Evolutionary conservation across 2,329 filamentous ascomycete species (phyloP), one percentile per base, ranked within the genome.

Genomic region (Epichloe glyceriae): DNA sequence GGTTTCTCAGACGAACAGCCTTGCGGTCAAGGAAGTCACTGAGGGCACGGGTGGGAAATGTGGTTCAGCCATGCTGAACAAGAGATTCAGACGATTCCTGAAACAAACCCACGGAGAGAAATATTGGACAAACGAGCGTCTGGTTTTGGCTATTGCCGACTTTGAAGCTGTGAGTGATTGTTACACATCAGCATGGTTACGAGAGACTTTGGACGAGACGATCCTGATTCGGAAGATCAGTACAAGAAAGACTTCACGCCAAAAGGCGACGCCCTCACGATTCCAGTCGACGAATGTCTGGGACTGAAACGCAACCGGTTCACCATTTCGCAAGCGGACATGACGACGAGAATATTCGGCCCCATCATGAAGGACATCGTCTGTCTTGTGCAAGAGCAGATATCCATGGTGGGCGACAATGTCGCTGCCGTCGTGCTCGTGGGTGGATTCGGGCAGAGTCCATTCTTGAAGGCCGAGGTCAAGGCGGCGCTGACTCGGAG

Each of bases 291-390:
- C 37, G 52, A 64, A 20, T 63, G 58, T 30, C 61, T 69, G 34
- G 64, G 65, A 3, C 47, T 68, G 17, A 59, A 55, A 34, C 60
- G 64, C 40, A 62, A 66, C 30, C 57, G 55, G 33, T 60, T 55
- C 50, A 65, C 61, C 2, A 61, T 68, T 56, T 50, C 66, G n/a
- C 61, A 78, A 64, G 49, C 84, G 80, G 62, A 41, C 77, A 90
- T 66, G 84, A 88, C 59, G 77, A 84, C 64, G 75, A 71, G 58
- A 78, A 65, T 69, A 12, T 67, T 68, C 50, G 64, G 65, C 4
- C 66, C 66, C 5, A 67, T 69, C 56, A 70, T 57, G 65, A 76
- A 63, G 64, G 62, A 70, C 19, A 64, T 70, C n/a, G 60, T 67
- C 3, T 66, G 67, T 2, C 65, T 71, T 4, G 67, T 74, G 45